Evolutionary conservation across 768 basidiomycete genomes (phyloP).

Genomic region (Dioszegia crocea): DNA sequence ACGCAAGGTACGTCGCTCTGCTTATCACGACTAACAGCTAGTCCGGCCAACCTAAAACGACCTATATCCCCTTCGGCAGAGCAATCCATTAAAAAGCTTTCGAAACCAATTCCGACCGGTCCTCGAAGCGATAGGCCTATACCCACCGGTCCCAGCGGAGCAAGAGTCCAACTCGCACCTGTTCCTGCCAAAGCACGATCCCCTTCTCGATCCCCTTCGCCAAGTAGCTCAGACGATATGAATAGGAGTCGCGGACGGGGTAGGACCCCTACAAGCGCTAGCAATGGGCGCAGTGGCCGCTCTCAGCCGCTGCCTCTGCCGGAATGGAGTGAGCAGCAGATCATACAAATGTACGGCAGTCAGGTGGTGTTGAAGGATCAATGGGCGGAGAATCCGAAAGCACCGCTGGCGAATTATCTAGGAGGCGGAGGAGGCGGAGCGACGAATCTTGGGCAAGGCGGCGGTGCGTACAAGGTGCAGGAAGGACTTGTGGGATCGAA

Average conservation of each 20-base stretch:
- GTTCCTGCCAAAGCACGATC: background rate
- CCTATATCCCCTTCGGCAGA: background rate
- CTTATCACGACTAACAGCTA: background rate
- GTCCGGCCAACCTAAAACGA: background rate
- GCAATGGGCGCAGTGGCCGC: background rate
- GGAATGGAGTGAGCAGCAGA: slow-evolving; percentile 14
- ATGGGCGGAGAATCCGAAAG: slow-evolving; percentile 56
- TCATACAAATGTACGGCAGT: slow-evolving; percentile 21
- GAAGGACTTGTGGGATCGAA: slow-evolving; percentile 46
- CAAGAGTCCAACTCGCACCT: background rate
- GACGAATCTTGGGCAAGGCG: slow-evolving; percentile 24
- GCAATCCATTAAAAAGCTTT: slow-evolving; percentile 6
- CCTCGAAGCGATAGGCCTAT: slow-evolving; percentile 17
- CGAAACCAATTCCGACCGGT: slow-evolving; percentile 30
- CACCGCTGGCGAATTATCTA: slow-evolving; percentile 55
- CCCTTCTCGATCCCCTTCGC: slow-evolving; percentile 1
- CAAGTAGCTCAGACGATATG: slow-evolving; percentile 3
- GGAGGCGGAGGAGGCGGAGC: slow-evolving; percentile 27
- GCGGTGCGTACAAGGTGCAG: slow-evolving; percentile 42
- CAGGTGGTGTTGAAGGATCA: slow-evolving; percentile 34
- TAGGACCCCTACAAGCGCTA: slow-evolving; percentile 8
- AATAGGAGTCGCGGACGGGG: background rate
- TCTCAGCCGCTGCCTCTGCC: background rate
- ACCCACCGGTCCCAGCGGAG: slow-evolving; percentile 23
- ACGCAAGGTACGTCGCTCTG: background rate